These are phyloP conservation scores for Amaranthus hypochondriacus DNA, from an alignment of 148 eudicot species.

Conservation along the genomic window DNA sequence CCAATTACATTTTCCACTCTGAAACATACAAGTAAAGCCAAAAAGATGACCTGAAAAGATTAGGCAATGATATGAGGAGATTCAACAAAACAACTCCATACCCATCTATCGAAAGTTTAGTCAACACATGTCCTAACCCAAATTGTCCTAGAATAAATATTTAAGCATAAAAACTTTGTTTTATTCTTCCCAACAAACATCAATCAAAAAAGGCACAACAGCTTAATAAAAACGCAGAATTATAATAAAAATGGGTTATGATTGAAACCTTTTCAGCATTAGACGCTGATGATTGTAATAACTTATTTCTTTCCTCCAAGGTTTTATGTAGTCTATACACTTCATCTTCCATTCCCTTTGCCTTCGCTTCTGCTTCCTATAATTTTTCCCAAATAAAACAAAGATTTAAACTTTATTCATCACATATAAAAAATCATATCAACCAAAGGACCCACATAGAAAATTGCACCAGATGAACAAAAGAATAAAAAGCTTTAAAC, in stretches of 20 bases:
- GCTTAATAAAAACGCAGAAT: slow-evolving; percentile 17
- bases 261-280: slow-evolving; percentile 59
- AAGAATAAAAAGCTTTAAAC: slow-evolving; percentile 30
- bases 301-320: slow-evolving; percentile 68
- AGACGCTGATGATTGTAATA: slow-evolving; percentile 58
- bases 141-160: slow-evolving; percentile 9
- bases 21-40: slow-evolving; percentile 43
- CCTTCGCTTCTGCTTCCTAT: slow-evolving; percentile 85
- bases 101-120: slow-evolving; percentile 4
- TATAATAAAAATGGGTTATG: neutral
- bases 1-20: slow-evolving; percentile 24
- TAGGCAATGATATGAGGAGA: slow-evolving; percentile 1
- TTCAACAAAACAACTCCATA: slow-evolving; percentile 18
- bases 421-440: slow-evolving; percentile 7
- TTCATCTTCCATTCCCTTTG: slow-evolving; percentile 69
- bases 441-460: slow-evolving; percentile 32
- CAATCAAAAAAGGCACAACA: slow-evolving; percentile 12
- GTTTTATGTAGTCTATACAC: slow-evolving; percentile 54
- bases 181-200: neutral
- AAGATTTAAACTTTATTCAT: neutral
- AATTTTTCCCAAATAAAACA: neutral
- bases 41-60: slow-evolving; percentile 34
- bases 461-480: slow-evolving; percentile 20
- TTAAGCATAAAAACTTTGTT: slow-evolving; percentile 12
- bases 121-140: slow-evolving; percentile 11